A percentile compares a stretch with the other conserved stretches of the same genome.
Evolutionary conservation across 805 yeast genomes (phyloP).

Genomic region (Yarrowia sp.): DNA sequence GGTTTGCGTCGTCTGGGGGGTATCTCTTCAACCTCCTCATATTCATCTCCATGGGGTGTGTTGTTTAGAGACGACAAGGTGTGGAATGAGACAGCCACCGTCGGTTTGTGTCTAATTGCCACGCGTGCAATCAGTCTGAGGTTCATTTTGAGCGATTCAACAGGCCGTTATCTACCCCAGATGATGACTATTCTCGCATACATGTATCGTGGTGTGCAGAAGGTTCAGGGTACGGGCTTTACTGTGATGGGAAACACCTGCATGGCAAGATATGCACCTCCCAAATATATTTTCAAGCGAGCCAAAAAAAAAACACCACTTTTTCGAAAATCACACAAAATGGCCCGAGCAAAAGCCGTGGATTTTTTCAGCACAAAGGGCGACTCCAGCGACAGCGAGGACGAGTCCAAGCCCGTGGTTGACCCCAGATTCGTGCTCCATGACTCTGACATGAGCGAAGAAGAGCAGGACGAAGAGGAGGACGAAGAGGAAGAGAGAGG

Average conservation of each 20-base stretch:
- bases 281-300: not conserved
- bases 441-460: slow-evolving; percentile 9
- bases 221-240: too few relatives aligned
- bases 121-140: not conserved
- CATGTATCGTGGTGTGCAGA: too few relatives aligned
- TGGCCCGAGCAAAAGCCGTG: slow-evolving; percentile 28
- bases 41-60: not conserved
- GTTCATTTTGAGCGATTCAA: not conserved
- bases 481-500: slow-evolving; percentile 40
- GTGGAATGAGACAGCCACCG: not conserved
- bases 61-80: not conserved
- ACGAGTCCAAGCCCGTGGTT: slow-evolving; percentile 2
- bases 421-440: slow-evolving; percentile 18
- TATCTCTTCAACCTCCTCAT: slow-evolving; percentile 27
- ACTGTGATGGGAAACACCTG: too few relatives aligned
- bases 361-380: slow-evolving; percentile 31
- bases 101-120: too few relatives aligned
- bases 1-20: slow-evolving; percentile 2
- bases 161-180: too few relatives aligned
- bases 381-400: slow-evolving; percentile 37
- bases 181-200: too few relatives aligned
- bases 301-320: not conserved
- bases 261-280: not conserved
- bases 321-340: not conserved
- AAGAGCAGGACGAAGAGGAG: slow-evolving; percentile 36